phyloP scores from a whole-genome alignment of 2,329 filamentous ascomycete genomes.

The Chaetoscypha palmicola region DNA sequence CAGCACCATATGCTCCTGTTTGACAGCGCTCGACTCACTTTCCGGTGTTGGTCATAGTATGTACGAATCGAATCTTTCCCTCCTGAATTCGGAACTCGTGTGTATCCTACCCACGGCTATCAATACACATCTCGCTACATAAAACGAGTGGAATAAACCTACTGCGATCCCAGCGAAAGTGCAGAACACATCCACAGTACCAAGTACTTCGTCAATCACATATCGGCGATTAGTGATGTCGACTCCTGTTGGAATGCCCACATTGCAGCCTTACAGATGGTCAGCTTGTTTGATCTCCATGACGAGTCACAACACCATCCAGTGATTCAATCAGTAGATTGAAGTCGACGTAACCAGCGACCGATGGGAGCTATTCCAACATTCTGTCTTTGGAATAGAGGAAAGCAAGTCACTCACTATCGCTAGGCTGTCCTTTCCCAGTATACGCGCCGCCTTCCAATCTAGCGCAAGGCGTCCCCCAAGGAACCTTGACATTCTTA shows the following conservation, averaged over 20 bases:
- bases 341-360: not conserved
- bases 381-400: no score
- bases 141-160: not conserved
- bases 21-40: no score
- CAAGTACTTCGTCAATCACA: slow-evolving; percentile 15
- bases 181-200: slow-evolving; percentile 15
- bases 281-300: no score
- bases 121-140: not conserved
- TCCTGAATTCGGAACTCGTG: slow-evolving; percentile 15
- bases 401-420: no score
- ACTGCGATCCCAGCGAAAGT: slow-evolving; percentile 6
- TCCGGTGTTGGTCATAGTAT: slow-evolving; percentile 10
- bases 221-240: slow-evolving; percentile 11
- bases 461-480: slow-evolving; percentile 10
- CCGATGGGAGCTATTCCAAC: not conserved
- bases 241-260: slow-evolving; percentile 6
- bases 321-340: no score
- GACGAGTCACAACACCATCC: no score
- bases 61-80: slow-evolving; percentile 15
- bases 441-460: slow-evolving; percentile 17
- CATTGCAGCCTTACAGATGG: slow-evolving; percentile 7
- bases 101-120: slow-evolving; percentile 8
- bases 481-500: slow-evolving; percentile 8
- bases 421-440: not conserved
- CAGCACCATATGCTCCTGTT: no score